A percentile compares a stretch with the other conserved stretches of the same genome.
Conservation (phyloP, 2,329 filamentous ascomycete species). For the Xylaria sp. region DNA sequence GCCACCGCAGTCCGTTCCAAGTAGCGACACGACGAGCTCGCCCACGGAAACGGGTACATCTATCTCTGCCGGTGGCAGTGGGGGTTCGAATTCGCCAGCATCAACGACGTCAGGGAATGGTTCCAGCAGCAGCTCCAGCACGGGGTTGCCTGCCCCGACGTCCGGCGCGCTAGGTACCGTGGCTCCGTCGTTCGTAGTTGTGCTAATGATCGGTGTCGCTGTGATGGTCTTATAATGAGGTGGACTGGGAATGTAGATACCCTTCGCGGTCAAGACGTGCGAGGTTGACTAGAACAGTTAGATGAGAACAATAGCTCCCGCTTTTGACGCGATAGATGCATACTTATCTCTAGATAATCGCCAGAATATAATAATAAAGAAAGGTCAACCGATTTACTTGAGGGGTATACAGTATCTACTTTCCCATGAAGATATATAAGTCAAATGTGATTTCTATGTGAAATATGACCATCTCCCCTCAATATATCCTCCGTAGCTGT, state of each 20-base stretch:
- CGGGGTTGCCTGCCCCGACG: background rate
- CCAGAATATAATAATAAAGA: no score
- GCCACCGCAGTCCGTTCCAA: background rate
- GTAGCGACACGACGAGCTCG: background rate
- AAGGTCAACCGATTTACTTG: no score
- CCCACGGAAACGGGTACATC: background rate
- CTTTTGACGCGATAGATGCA: no score
- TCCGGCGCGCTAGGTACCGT: conserved; percentile 1
- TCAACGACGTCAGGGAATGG: background rate
- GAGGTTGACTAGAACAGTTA: no score
- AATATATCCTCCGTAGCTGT: no score
- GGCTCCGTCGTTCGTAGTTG: background rate
- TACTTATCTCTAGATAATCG: no score
- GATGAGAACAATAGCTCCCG: no score
- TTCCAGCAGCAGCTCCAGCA: background rate
- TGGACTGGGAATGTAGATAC: no score
- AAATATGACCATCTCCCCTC: no score
- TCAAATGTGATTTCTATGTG: no score
- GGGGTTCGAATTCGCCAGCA: background rate
- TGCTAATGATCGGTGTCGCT: conserved; percentile 4
- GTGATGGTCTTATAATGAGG: conserved; percentile 7
- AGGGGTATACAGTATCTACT: no score
- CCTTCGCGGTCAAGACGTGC: background rate
- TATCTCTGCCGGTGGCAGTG: background rate
- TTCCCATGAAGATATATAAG: no score